Evolutionary conservation across 805 yeast genomes (phyloP).

Genomic region (Hanseniaspora mollemarum): DNA sequence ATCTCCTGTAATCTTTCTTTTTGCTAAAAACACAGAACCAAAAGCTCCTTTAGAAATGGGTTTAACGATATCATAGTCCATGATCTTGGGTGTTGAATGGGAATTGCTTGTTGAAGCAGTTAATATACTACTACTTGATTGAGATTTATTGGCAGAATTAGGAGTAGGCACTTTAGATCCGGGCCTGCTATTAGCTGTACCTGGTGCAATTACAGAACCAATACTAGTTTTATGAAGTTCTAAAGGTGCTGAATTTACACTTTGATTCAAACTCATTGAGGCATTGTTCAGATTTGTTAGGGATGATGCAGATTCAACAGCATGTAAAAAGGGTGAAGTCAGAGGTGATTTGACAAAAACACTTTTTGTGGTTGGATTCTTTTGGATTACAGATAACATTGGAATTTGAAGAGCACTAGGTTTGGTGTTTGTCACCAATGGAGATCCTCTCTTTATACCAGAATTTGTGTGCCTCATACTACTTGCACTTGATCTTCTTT

Average conservation of each 20-base stretch:
- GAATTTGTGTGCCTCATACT: constrained; percentile 21
- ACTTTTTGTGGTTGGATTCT: constrained; percentile 33
- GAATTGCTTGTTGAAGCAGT: neutral
- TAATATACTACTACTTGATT: neutral
- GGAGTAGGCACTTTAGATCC: neutral
- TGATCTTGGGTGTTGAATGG: constrained; percentile 49
- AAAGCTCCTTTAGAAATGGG: constrained; percentile 96
- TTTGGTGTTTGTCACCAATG: constrained; percentile 30
- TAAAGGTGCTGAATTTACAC: neutral
- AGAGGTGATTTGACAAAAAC: constrained; percentile 36
- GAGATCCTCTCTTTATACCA: constrained; percentile 47
- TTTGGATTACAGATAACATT: constrained; percentile 46
- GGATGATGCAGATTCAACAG: constrained; percentile 32
- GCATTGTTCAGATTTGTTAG: constrained; percentile 33
- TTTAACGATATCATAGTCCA: constrained; percentile 79
- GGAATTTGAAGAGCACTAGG: constrained; percentile 34
- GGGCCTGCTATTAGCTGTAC: neutral
- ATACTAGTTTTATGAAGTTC: constrained; percentile 6
- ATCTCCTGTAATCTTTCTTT: constrained; percentile 78
- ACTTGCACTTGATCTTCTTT: constrained; percentile 24
- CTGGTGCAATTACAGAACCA: constrained; percentile 10
- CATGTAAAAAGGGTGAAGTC: constrained; percentile 46
- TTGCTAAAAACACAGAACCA: constrained; percentile 85
- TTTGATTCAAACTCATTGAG: neutral
- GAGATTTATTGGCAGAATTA: neutral